Conservation (phyloP, 345 rosid species). For the Lagerstroemia speciosa region DNA sequence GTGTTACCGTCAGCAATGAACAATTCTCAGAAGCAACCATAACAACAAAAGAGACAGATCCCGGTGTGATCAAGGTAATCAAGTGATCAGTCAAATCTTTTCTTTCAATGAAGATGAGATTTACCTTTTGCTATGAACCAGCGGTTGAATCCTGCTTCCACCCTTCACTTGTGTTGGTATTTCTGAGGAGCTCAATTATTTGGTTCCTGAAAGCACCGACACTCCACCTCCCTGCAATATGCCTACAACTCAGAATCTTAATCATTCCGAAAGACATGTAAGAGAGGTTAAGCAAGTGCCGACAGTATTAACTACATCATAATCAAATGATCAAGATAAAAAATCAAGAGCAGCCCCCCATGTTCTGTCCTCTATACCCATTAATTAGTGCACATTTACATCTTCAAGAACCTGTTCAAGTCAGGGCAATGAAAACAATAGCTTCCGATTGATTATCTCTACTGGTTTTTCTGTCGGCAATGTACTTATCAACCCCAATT, state of each 20-base stretch:
- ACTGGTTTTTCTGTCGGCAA: background rate
- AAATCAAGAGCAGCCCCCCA: background rate
- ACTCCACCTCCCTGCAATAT: background rate
- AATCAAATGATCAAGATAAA: background rate
- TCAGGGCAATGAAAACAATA: background rate
- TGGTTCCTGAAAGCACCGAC: background rate
- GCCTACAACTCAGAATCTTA: background rate
- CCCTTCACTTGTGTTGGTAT: background rate
- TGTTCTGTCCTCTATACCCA: background rate
- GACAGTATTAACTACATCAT: background rate
- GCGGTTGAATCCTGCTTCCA: background rate
- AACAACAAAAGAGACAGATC: background rate
- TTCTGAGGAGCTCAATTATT: constrained; percentile 1
- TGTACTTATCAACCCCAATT: background rate
- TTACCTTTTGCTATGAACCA: no score
- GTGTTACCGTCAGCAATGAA: background rate
- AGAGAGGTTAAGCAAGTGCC: background rate
- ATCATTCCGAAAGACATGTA: background rate
- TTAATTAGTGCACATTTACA: background rate
- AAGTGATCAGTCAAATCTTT: background rate
- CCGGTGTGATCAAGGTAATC: background rate
- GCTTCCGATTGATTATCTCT: background rate
- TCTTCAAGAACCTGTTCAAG: background rate
- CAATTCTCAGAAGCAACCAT: background rate
- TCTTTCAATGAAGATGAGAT: background rate